These are phyloP conservation scores for Gigaspora rosea DNA, from an alignment of 192 early-diverging fungal species.

Conservation along the genomic window DNA sequence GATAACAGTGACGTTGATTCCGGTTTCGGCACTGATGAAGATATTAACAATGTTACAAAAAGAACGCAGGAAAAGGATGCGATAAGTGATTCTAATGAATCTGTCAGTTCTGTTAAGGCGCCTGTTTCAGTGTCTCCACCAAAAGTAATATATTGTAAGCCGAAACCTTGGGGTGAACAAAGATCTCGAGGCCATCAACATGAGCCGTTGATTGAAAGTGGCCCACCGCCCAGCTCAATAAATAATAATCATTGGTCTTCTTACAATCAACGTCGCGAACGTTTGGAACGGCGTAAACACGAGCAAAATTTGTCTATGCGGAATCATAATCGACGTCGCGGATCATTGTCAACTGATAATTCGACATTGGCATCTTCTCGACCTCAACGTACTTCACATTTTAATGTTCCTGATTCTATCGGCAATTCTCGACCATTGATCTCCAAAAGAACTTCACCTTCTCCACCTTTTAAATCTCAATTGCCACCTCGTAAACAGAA, in stretches of 20 bases:
- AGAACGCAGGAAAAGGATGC: not conserved
- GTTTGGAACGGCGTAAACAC: slow-evolving; percentile 31
- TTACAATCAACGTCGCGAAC: slow-evolving; percentile 32
- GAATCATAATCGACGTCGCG: slow-evolving; percentile 10
- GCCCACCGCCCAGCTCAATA: not conserved
- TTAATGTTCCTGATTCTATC: not conserved
- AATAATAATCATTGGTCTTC: slow-evolving; percentile 32
- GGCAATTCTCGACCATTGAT: not conserved
- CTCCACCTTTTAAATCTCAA: not conserved
- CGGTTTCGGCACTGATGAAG: slow-evolving; percentile 30
- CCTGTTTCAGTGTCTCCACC: slow-evolving; percentile 13
- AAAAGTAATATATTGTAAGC: slow-evolving; percentile 28
- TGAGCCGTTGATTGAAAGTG: not conserved
- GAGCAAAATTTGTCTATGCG: not conserved
- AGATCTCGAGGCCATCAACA: slow-evolving; percentile 9
- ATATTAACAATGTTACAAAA: slow-evolving; percentile 1
- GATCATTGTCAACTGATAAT: not conserved
- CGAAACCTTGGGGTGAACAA: slow-evolving; percentile 28
- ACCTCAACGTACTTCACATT: not conserved
- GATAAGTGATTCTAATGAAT: not conserved
- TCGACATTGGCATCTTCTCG: not conserved
- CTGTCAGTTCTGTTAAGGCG: not conserved
- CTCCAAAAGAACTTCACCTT: not conserved
- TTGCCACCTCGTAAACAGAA: not conserved
- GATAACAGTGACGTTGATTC: slow-evolving; percentile 29